A percentile compares a stretch with the other conserved stretches of the same genome.
These are phyloP conservation scores for Kodamaea anthophila DNA, from an alignment of 1,139 yeast species.

Conservation along the genomic window DNA sequence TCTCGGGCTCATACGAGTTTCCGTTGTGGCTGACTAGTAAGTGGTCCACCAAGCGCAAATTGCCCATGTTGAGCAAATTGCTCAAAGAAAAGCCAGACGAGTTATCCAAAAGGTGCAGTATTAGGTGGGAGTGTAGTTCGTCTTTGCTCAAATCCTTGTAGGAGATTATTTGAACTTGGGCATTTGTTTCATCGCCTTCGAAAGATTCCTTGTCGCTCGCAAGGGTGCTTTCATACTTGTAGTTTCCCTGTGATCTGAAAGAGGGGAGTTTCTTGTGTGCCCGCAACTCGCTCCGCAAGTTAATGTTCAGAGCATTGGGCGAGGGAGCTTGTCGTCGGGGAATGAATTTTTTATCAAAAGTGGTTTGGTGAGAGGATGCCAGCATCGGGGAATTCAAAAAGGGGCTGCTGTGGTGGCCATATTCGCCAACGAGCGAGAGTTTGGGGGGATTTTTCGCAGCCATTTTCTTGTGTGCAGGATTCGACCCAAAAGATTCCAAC, in stretches of 20 bases:
- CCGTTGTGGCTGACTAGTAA: constrained; percentile 17
- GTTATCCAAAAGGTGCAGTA: constrained; percentile 22
- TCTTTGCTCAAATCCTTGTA: constrained; percentile 16
- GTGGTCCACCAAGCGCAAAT: constrained; percentile 33
- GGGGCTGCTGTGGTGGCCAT: too few species aligned
- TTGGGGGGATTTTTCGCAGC: constrained; percentile 1
- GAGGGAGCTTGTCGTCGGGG: not conserved
- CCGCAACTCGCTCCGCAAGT: not conserved
- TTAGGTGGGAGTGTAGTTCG: constrained; percentile 23
- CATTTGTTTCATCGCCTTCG: not conserved
- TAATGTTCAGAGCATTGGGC: not conserved
- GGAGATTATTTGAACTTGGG: not conserved
- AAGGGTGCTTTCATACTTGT: too few species aligned
- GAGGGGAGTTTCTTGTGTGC: not conserved
- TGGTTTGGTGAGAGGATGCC: too few species aligned
- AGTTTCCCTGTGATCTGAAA: too few species aligned
- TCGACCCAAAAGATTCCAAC: not conserved
- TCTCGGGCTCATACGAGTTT: constrained; percentile 9
- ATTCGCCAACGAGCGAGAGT: too few species aligned
- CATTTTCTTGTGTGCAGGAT: constrained; percentile 2
- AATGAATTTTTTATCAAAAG: too few species aligned
- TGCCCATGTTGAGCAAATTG: constrained; percentile 26
- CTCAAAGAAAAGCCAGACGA: constrained; percentile 21
- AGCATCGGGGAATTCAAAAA: too few species aligned
- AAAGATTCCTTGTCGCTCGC: not conserved